Evolutionary conservation across 1,139 yeast genomes (phyloP).

Genomic region (Blastobotrys illinoisensis): DNA sequence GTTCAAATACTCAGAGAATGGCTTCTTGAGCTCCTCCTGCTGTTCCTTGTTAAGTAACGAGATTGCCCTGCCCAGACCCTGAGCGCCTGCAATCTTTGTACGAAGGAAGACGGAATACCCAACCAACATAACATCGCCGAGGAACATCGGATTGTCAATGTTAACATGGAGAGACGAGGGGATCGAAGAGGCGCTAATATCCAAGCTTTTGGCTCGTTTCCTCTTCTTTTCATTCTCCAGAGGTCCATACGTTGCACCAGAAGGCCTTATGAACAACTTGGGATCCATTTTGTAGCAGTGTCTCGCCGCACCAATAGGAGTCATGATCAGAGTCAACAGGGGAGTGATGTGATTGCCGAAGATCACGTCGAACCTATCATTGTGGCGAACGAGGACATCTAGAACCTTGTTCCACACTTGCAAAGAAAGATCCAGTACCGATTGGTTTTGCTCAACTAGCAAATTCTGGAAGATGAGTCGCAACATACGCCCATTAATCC

Average conservation of each 20-base stretch:
- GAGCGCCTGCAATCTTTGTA: slow-evolving; percentile 72
- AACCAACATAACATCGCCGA: slow-evolving; percentile 85
- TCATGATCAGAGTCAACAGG: slow-evolving; percentile 66
- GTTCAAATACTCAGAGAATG: slow-evolving; percentile 39
- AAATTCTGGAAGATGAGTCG: slow-evolving; percentile 82
- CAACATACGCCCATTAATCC: slow-evolving; percentile 72
- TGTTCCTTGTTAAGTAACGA: slow-evolving; percentile 45
- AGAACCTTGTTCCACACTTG: slow-evolving; percentile 58
- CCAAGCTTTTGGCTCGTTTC: slow-evolving; percentile 16
- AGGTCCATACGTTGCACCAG: slow-evolving; percentile 49
- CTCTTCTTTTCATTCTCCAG: slow-evolving; percentile 26
- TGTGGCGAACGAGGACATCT: slow-evolving; percentile 38
- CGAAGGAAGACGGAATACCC: slow-evolving; percentile 70
- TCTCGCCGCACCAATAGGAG: slow-evolving; percentile 92
- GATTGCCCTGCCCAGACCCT: slow-evolving; percentile 68
- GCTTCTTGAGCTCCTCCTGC: slow-evolving; percentile 12
- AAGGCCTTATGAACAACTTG: slow-evolving; percentile 67
- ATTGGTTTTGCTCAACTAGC: slow-evolving; percentile 78
- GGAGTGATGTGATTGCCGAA: slow-evolving; percentile 49
- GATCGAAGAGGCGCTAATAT: background rate
- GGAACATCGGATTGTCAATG: slow-evolving; percentile 87
- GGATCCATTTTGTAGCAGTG: slow-evolving; percentile 83
- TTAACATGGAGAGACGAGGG: slow-evolving; percentile 42
- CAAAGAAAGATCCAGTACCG: slow-evolving; percentile 60
- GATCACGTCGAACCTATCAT: slow-evolving; percentile 24